phyloP scores from a whole-genome alignment of 805 yeast species.

The Candida koratica region DNA sequence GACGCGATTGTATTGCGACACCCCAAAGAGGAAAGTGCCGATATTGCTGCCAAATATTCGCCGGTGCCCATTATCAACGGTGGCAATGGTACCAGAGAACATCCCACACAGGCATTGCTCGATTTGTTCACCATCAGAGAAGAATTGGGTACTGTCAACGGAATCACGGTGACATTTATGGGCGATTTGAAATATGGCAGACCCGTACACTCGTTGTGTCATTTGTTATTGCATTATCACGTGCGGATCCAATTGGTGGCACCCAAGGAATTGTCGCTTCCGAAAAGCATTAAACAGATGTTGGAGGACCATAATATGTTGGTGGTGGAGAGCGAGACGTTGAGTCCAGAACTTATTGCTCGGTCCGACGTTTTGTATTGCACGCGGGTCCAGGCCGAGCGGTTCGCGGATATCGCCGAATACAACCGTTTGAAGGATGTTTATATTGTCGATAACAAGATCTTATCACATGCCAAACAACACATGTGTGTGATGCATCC shows the following conservation, averaged over 20 bases:
- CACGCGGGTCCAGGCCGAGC: constrained; percentile 96
- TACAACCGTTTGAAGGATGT: constrained; percentile 87
- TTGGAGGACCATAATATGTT: constrained; percentile 66
- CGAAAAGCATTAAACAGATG: constrained; percentile 66
- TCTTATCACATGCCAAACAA: constrained; percentile 87
- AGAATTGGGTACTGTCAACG: constrained; percentile 97
- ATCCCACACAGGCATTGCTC: constrained; percentile 97
- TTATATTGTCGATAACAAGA: constrained; percentile 88
- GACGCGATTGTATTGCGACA: constrained; percentile 98
- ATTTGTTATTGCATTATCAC: constrained; percentile 85
- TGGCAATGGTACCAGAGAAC: constrained; percentile 97
- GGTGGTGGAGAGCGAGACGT: constrained; percentile 65
- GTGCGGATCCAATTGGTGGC: constrained; percentile 89
- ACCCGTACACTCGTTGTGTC: constrained; percentile 95
- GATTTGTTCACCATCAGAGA: constrained; percentile 98
- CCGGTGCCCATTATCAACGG: constrained; percentile 97
- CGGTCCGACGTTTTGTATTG: constrained; percentile 94
- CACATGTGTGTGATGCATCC: constrained; percentile 99
- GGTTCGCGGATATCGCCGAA: constrained; percentile 72
- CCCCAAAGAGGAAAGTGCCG: constrained; percentile 88
- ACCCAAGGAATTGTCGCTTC: constrained; percentile 84
- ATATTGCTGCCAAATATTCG: constrained; percentile 91
- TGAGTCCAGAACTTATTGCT: constrained; percentile 82
- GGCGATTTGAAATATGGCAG: constrained; percentile 98
- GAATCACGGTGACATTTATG: constrained; percentile 96